Conservation (phyloP, 139 green algal genomes). For the Yamagishiella unicocca region DNA sequence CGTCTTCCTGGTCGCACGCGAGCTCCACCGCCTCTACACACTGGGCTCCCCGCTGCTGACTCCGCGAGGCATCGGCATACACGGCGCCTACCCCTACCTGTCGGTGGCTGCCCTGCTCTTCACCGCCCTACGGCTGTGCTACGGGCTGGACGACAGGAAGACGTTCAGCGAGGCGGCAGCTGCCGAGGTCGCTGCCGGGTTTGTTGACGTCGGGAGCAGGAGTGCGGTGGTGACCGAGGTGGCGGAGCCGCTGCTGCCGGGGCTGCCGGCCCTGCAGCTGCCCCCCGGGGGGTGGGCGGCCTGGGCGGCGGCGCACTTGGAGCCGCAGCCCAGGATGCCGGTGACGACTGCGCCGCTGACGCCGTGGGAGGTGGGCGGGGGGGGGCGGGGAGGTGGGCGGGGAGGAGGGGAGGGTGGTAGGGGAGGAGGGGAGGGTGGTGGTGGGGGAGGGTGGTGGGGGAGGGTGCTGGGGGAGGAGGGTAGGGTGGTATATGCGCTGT, state of each 20-base stretch:
- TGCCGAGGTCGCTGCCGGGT: neutral
- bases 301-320: neutral
- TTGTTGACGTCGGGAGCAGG: neutral
- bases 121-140: neutral
- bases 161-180: neutral
- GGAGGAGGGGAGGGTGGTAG: neutral
- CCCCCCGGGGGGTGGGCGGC: slow-evolving; percentile 25
- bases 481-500: neutral
- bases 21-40: slow-evolving; percentile 38
- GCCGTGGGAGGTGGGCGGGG: neutral
- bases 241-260: slow-evolving; percentile 19
- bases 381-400: neutral
- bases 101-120: slow-evolving; percentile 2
- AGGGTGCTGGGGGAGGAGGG: neutral
- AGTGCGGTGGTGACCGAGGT: neutral
- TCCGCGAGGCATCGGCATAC: neutral
- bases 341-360: neutral
- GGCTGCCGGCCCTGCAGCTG: neutral
- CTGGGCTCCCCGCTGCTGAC: slow-evolving; percentile 11
- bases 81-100: neutral
- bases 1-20: neutral
- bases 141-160: slow-evolving; percentile 15
- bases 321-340: neutral
- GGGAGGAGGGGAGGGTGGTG: neutral
- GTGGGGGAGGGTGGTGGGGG: neutral